phyloP scores from a whole-genome alignment of 2,329 filamentous ascomycete species.

The Pochonia chlamydosporia region DNA sequence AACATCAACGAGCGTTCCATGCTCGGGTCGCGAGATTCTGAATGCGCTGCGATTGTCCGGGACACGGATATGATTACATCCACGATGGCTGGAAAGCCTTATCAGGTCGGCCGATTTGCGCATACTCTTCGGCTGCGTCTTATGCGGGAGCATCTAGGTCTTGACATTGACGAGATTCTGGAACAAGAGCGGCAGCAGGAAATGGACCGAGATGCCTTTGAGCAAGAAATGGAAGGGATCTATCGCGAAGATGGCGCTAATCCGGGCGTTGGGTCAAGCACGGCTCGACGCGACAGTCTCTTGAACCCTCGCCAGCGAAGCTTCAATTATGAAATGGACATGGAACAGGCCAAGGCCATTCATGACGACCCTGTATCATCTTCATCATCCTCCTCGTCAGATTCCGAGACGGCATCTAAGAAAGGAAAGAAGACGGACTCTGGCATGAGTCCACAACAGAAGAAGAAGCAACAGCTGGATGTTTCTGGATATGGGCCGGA shows the following conservation, averaged over 20 bases:
- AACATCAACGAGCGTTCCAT: conserved; percentile 99
- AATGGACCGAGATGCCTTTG: conserved; percentile 51
- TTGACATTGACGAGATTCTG: conserved; percentile 87
- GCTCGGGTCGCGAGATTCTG: conserved; percentile 86
- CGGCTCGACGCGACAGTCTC: conserved; percentile 37
- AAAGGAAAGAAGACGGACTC: conserved; percentile 2
- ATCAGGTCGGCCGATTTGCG: conserved; percentile 85
- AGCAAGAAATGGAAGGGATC: conserved; percentile 56
- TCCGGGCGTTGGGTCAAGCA: background rate
- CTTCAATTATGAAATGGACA: conserved; percentile 63
- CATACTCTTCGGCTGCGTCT: conserved; percentile 87
- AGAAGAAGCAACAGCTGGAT: conserved; percentile 62
- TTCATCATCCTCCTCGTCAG: background rate
- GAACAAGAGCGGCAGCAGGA: conserved; percentile 71
- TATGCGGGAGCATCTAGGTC: conserved; percentile 94
- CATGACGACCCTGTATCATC: conserved; percentile 13
- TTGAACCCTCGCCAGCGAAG: conserved; percentile 35
- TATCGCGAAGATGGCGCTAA: conserved; percentile 40
- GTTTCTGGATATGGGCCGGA: conserved; percentile 74
- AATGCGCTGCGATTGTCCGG: conserved; percentile 82
- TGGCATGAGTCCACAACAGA: conserved; percentile 21
- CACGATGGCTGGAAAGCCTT: conserved; percentile 84
- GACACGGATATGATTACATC: conserved; percentile 92
- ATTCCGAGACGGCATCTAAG: background rate
- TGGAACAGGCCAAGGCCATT: conserved; percentile 44